Base-by-base conservation (phyloP, 768 basidiomycete species). In the Lactifluus subvellereus region DNA sequence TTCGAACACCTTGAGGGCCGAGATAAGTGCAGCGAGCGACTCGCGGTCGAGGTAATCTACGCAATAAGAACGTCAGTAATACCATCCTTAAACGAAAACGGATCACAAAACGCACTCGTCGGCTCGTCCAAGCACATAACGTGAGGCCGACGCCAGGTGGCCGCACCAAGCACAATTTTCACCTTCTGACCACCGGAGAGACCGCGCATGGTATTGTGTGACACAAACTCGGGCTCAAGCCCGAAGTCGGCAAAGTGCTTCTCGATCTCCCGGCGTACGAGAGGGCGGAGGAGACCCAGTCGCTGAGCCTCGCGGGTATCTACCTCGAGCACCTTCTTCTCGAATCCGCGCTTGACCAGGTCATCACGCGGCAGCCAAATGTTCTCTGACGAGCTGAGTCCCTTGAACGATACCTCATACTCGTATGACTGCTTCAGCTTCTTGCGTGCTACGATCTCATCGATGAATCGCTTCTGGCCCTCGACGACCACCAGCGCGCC, bases 351-450 rank as follows among this genome's bases (percentile, higher is more conserved):
- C 83, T 94, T 94, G 82, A 97, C 77, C 69, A 98, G 89, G 69
- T 98, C 95, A 71, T 97, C 95, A 81, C 95, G 93, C 42, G 95
- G 84, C 63, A 98, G 66, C 95, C 95, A 98, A 76, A 96, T 84
- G 85, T 98, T 98, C 86, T 98, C 96, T 32, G 95, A 94, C 57
- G 97, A 98, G 66, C 87, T 89, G 71, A 98, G 80, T 60, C 79
- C 85, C 83, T 97, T 97, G 87, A 98, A 91, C 64, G 94, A 92
- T 22, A 95, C 87, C 78, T 97, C 95, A 73, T 98, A 98, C 81
- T 98, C 95, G 78, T 97, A 98, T 18, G 93, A 95, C 80, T 98
- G 95, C 86, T 98, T 98, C 78, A 97, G 84, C 82, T 98, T 98
- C 89, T 96, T 97, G 74, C 95, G 88, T 60, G 81, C 67, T 68